Evolutionary conservation across 2,329 filamentous ascomycete species (phyloP).

Genomic region (Magnaporthiopsis incrustans): DNA sequence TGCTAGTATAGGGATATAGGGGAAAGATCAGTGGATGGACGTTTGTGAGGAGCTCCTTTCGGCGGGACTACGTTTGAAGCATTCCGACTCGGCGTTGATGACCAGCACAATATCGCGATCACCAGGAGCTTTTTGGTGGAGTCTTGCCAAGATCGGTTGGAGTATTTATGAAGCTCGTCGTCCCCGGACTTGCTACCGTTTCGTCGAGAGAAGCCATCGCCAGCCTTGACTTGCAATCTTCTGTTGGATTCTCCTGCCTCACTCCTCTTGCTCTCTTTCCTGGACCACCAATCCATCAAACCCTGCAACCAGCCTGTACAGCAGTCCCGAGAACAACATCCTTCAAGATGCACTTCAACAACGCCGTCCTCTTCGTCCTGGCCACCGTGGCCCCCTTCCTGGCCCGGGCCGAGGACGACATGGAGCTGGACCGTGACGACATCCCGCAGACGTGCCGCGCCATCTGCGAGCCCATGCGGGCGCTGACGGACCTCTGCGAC

Average conservation of each 20-base stretch:
- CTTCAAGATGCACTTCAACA: conserved; percentile 20
- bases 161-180: not conserved
- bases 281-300: not conserved
- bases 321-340: not conserved
- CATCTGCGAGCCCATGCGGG: conserved; percentile 28
- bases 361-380: conserved; percentile 20
- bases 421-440: conserved; percentile 25
- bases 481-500: conserved; percentile 30
- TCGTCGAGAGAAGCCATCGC: not conserved
- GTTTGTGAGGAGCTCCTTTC: not conserved
- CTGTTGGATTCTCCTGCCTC: too few relatives aligned
- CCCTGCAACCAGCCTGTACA: too few relatives aligned
- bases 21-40: not conserved
- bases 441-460: conserved; percentile 25
- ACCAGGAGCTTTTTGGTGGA: not conserved
- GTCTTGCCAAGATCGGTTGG: not conserved
- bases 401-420: conserved; percentile 18
- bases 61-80: not conserved
- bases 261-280: not conserved
- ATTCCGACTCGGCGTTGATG: too few relatives aligned
- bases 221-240: not conserved
- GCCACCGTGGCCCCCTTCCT: conserved; percentile 16
- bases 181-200: too few relatives aligned
- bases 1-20: not conserved
- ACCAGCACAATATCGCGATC: not conserved